Evolutionary conservation across 2,329 filamentous ascomycete genomes (phyloP), one percentile per base, ranked within the genome.

Genomic region (Alternaria postmessia): DNA sequence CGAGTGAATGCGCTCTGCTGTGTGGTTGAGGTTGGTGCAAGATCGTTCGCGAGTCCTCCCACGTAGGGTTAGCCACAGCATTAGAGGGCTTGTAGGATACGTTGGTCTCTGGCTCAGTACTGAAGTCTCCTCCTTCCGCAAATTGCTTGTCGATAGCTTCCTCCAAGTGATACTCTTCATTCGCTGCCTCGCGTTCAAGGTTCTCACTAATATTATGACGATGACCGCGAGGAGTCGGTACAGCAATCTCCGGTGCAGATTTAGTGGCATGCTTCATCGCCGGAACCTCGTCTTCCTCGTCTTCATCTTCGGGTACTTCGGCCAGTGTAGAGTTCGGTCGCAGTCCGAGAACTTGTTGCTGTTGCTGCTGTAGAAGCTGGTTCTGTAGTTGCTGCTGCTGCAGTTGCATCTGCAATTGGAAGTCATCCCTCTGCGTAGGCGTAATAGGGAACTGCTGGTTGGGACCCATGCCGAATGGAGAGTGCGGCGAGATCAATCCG

Each of bases 141-240:
- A 94, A 83, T 71, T 94, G 90, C 54, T 90, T 89, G 52, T 92
- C 88, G 63, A 94, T 88, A 62, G 92, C 89, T 74, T 93, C 88
- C 74, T 94, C 91, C 62, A 95, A 79, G 69, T 94, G 92, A 72
- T 95, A 94, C 70, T 96, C 92, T 5, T 91, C 90, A 72, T 94
- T 91, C 51, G 95, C 90, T 57, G 96, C 90, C 67, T 95, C 93
- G 63, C 89, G 90, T 75, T 97, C 93, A 24, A 96, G 84, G 46
- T 88, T 92, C 64, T 89, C 86, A 70, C 90, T 93, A 41, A 92
- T 84, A 67, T 93, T 93, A 68, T 94, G 91, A 57, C 84, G 84
- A 76, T 89, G 86, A 38, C 85, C 85, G 24, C 73, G 84, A 58
- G 88, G 87, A 51, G 84, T 88, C 9, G 87, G 87, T 47, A 87